Base-by-base conservation (phyloP, 768 basidiomycete species). In the Mycena sanguinolenta region DNA sequence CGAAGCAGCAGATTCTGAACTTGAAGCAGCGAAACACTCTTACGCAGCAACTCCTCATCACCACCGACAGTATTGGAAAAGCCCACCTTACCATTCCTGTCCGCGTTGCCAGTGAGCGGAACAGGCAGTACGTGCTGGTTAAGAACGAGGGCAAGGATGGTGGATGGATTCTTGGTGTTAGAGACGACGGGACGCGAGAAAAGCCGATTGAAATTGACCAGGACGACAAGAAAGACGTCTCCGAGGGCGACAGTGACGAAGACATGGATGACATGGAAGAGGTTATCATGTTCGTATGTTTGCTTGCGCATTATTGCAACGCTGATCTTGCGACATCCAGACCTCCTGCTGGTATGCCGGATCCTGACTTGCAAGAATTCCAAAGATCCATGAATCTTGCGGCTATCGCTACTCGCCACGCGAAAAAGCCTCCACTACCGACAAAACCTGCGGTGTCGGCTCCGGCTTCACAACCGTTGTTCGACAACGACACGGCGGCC, bases 161-260 rank as follows among this genome's bases (percentile, higher is more conserved):
- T 2, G 98, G 98, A 1, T 99, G 98, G 97, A 90, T 97, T 46
- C 83, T 99, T 21, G 97, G 97, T 4, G 92, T 98, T 49, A 86
- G 94, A 57, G 95, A 98, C 74, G 89, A 94, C 60, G 96, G 97
- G 21, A 95, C 94, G 9, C 86, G 85, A 67, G 86, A 90, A 58
- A 95, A 95, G 73, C 97, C 97, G 7, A 98, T 98, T 67, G 88
- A 91, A 63, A 88, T 98, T 64, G 95, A 97, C 75, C 87, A 87
- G 46, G 89, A 92, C 19, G 74, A 77, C 19, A 65, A 77, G 23
- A 65, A 79, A 50, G 76, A 71, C 54, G 75, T 77, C 42, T 75
- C 85, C 5, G 76, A 81, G 16, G 85, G 82, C 12, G 72, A 72
- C 36, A 74, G 75, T 72, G 88, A 89, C 52, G 83, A 80, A 25